phyloP scores from a whole-genome alignment of 202 grass and related monocot species.

The Digitaria exilis region DNA sequence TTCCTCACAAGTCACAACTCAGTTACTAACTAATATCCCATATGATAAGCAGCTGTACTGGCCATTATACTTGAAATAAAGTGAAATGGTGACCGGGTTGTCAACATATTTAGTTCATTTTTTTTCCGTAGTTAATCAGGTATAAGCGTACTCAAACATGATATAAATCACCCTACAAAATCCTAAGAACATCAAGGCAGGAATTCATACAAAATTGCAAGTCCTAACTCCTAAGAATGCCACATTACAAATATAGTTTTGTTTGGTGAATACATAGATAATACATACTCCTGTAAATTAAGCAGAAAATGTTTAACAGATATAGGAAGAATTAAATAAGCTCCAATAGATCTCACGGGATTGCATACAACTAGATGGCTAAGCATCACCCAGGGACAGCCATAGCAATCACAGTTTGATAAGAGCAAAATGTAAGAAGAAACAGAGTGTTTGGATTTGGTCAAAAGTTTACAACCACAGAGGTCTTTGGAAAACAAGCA shows the following conservation, averaged over 20 bases:
- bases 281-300: conserved; percentile 3
- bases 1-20: neutral
- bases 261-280: conserved; percentile 4
- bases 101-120: neutral
- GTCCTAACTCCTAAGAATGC: neutral
- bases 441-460: neutral
- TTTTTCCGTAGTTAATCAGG: neutral
- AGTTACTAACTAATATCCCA: neutral
- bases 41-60: neutral
- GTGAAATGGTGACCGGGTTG: neutral
- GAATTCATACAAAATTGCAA: neutral
- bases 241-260: neutral
- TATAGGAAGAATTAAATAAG: neutral
- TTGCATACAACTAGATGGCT: neutral
- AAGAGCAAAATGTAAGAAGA: neutral
- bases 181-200: neutral
- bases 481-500: too few species aligned
- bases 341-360: neutral
- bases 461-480: conserved; percentile 5
- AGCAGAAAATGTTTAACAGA: neutral
- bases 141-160: neutral
- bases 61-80: neutral
- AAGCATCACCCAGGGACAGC: neutral
- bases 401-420: neutral
- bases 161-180: neutral